Conservation (phyloP, 169 alveolate species). For the Plasmodium berghei region DNA sequence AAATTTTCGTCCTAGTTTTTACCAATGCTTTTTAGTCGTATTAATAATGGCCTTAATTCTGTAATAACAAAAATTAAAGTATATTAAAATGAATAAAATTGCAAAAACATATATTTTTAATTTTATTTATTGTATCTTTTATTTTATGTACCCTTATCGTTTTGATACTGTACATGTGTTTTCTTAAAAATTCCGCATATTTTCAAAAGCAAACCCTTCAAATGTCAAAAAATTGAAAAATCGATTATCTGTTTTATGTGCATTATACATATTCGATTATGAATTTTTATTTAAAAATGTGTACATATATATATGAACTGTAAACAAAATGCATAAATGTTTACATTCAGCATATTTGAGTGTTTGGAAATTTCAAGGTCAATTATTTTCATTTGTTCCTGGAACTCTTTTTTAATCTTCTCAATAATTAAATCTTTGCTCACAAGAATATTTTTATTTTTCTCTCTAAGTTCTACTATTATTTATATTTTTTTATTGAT, state of each 20-base stretch:
- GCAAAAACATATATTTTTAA: background rate
- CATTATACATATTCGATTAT: background rate
- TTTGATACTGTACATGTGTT: constrained; percentile 56
- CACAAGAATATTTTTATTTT: constrained; percentile 41
- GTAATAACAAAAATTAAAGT: constrained; percentile 1
- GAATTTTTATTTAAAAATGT: background rate
- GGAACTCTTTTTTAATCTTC: constrained; percentile 47
- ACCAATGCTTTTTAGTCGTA: constrained; percentile 37
- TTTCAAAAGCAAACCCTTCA: constrained; percentile 30
- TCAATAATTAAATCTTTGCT: constrained; percentile 39
- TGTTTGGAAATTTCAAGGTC: constrained; percentile 39
- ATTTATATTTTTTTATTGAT: constrained; percentile 15
- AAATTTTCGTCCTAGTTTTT: constrained; percentile 1
- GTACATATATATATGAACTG: background rate
- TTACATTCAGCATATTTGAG: constrained; percentile 67
- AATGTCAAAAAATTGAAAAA: background rate
- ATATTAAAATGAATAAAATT: background rate
- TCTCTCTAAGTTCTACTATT: constrained; percentile 62
- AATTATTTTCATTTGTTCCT: constrained; percentile 20
- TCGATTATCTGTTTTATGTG: background rate
- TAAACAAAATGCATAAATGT: background rate
- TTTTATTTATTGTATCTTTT: background rate
- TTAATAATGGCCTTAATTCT: constrained; percentile 64
- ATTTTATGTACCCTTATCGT: constrained; percentile 43
- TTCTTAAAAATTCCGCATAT: constrained; percentile 57